Evolutionary conservation across 2,329 filamentous ascomycete species (phyloP).

Genomic region (Seiridium unicorne): DNA sequence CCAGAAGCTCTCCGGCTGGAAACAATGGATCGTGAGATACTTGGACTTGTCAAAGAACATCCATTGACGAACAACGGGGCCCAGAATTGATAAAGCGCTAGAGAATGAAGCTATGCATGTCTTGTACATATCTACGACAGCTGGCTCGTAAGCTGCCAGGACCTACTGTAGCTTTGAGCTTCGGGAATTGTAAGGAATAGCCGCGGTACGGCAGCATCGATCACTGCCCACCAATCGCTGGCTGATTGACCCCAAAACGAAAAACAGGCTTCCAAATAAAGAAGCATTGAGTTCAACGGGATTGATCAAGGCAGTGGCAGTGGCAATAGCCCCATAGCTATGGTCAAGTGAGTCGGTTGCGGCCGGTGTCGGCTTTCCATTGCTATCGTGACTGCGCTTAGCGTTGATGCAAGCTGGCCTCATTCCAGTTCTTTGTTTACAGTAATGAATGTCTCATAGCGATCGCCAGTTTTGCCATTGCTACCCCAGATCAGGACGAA

Average conservation of each 20-base stretch:
- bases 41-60: no score
- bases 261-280: not conserved
- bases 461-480: not conserved
- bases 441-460: not conserved
- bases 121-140: no score
- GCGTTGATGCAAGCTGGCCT: not conserved
- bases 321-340: not conserved
- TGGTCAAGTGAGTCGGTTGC: not conserved
- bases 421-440: not conserved
- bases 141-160: not conserved
- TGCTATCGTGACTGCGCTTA: not conserved
- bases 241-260: not conserved
- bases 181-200: not conserved
- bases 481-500: not conserved
- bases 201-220: not conserved
- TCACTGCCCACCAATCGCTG: not conserved
- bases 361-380: not conserved
- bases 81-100: no score
- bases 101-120: no score
- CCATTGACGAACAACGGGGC: no score
- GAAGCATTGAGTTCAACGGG: not conserved
- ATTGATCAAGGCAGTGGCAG: not conserved
- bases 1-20: not conserved
- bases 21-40: not conserved
- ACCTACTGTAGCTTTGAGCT: not conserved